Percentiles rank a stretch among this genome's conserved stretches.
These are phyloP conservation scores for Chalciporus sphaerocephalus DNA, from an alignment of 768 basidiomycete species.

Conservation along the genomic window DNA sequence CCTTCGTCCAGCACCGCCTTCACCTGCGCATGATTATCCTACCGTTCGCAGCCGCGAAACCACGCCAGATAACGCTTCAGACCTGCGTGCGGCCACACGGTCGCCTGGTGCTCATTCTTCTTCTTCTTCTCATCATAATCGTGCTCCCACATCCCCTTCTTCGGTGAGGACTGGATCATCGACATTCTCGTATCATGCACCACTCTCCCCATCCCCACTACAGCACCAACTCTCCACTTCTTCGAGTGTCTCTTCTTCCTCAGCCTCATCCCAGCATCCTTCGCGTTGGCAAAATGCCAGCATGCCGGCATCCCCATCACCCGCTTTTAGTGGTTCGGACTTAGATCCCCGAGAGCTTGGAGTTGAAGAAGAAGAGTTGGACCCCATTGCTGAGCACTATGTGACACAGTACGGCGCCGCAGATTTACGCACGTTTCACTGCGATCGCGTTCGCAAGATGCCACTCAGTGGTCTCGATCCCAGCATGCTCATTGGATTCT, in stretches of 20 bases:
- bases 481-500: constrained; percentile 94
- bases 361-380: constrained; percentile 31
- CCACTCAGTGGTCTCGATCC: constrained; percentile 86
- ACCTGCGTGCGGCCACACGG: constrained; percentile 22
- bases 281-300: constrained; percentile 29
- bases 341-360: constrained; percentile 38
- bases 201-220: constrained; percentile 59
- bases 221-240: constrained; percentile 57
- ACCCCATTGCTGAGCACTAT: constrained; percentile 58
- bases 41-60: constrained; percentile 23
- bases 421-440: constrained; percentile 89
- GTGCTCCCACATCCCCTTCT: constrained; percentile 46
- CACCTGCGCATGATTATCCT: constrained; percentile 21
- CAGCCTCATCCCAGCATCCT: constrained; percentile 31
- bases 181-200: constrained; percentile 53
- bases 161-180: constrained; percentile 48
- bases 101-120: constrained; percentile 21
- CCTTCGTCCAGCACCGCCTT: constrained; percentile 48
- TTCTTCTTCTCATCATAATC: constrained; percentile 28
- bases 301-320: constrained; percentile 17
- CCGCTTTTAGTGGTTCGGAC: constrained; percentile 25
- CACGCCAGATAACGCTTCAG: constrained; percentile 31
- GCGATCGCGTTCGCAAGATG: constrained; percentile 96
- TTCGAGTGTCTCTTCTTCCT: constrained; percentile 30
- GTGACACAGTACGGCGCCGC: constrained; percentile 64